Evolutionary conservation across 2,329 filamentous ascomycete species (phyloP).

Genomic region (Trichoderma simmonsii): DNA sequence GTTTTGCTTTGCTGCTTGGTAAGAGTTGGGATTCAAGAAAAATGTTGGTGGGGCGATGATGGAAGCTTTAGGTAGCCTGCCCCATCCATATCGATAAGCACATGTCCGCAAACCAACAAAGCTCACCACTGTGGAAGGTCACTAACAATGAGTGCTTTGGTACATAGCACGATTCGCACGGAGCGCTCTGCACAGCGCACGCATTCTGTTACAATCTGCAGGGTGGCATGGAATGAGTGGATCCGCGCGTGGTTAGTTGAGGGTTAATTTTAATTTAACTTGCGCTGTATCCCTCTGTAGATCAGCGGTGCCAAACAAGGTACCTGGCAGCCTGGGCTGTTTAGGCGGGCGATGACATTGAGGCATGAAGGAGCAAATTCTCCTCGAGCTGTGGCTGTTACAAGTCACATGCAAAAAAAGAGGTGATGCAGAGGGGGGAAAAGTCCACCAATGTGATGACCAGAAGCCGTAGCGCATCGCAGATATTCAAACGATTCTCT

Average conservation of each 20-base stretch:
- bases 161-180: neutral
- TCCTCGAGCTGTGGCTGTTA: neutral
- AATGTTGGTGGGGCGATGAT: slow-evolving; percentile 4
- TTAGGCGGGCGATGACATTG: neutral
- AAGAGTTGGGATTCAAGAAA: neutral
- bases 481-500: neutral
- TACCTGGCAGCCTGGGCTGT: neutral
- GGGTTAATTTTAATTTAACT: neutral
- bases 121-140: neutral
- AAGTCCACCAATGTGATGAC: neutral
- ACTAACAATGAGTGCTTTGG: neutral
- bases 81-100: slow-evolving; percentile 8
- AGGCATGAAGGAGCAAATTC: neutral
- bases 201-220: neutral
- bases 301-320: neutral
- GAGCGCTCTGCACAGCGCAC: neutral
- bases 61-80: neutral
- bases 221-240: neutral
- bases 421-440: neutral
- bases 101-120: neutral
- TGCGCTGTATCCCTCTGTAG: neutral
- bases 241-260: neutral
- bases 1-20: neutral
- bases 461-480: neutral
- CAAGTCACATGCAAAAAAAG: neutral